A percentile compares a stretch with the other conserved stretches of the same genome.
Conservation (phyloP, 371 early-diverging fungal species). For the Rhizopus stolonifer region DNA sequence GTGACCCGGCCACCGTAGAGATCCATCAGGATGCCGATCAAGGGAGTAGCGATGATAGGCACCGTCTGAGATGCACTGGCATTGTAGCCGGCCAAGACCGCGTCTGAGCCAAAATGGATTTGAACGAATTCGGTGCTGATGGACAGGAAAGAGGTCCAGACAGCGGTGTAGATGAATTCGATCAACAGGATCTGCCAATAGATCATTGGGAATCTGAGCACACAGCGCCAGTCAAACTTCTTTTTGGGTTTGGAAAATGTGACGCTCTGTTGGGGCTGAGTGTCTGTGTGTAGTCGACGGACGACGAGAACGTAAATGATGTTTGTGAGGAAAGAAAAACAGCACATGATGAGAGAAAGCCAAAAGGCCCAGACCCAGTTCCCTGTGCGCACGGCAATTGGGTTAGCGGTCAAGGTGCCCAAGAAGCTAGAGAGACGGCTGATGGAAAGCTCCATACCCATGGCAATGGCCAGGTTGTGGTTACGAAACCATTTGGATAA, state of each 20-base stretch:
- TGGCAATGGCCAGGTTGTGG: conserved; percentile 59
- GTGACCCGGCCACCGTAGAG: conserved; percentile 38
- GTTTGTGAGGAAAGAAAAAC: conserved; percentile 61
- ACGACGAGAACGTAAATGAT: conserved; percentile 44
- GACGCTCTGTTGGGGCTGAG: no score
- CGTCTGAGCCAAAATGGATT: conserved; percentile 30
- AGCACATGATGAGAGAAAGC: conserved; percentile 35
- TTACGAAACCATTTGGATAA: conserved; percentile 74
- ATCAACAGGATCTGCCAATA: conserved; percentile 44
- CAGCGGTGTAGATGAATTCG: conserved; percentile 43
- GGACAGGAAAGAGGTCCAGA: conserved; percentile 51
- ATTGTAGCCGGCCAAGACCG: conserved; percentile 45
- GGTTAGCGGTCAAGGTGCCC: conserved; percentile 33
- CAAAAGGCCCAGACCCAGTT: conserved; percentile 45
- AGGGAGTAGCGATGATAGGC: conserved; percentile 66
- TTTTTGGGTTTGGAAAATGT: conserved; percentile 21
- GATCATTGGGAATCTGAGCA: conserved; percentile 38
- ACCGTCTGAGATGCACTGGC: conserved; percentile 61
- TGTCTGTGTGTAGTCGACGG: conserved; percentile 18
- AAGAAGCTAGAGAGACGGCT: conserved; percentile 57
- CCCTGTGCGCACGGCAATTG: conserved; percentile 31
- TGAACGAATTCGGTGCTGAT: conserved; percentile 42
- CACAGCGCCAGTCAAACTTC: conserved; percentile 24
- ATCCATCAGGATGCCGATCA: conserved; percentile 64
- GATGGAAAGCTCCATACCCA: conserved; percentile 67